Evolutionary conservation across 2,329 filamentous ascomycete species (phyloP), one percentile per base, ranked within the genome.

Genomic region (Graphium sp.): DNA sequence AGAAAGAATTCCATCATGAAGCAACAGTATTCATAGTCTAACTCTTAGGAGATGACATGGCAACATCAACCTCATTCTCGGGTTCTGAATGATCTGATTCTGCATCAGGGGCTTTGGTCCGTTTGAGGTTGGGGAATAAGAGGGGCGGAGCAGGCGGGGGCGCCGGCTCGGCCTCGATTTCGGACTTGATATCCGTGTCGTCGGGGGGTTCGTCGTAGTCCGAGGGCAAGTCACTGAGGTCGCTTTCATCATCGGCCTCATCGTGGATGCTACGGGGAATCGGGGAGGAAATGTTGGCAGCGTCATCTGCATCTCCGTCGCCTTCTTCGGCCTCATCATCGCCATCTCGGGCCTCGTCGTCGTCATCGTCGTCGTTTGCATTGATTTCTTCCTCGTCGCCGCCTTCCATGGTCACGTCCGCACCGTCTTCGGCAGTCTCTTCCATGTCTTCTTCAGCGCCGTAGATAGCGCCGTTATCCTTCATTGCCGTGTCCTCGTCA

Each of bases 241-340:
- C 74, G 41, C 72, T 78, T 45, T 79, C 74, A 31, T 76, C 71
- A 35, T 78, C 73, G 1, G 67, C 73, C 22, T 65, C 74, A 34
- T 76, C 71, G 34, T 74, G 66, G 6, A 73, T 50, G 34, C 67
- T 80, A 5, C 63, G 66, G 0, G 61, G 58, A 5, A 62, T 60
- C 32, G 69, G 73, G 28, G 56, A 67, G 18, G 34, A 18, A 9
- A 28, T n/a, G 9, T 28, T 29, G n/a, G 15, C 27, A 5, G 18
- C 29, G 7, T 39, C 26, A 39, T 34, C 18, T 16, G 14, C 39
- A 32, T 29, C 36, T 29, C 29, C 41, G 24, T 37, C 30, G 32
- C 24, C 25, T 34, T 35, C 28, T 28, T 36, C 35, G 21, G 35
- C 24, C 22, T 34, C 27, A 7, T 19, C 27, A 15, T 18, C 25